phyloP scores from a whole-genome alignment of 306 rosid species.

The Hippophae gyantsensis region DNA sequence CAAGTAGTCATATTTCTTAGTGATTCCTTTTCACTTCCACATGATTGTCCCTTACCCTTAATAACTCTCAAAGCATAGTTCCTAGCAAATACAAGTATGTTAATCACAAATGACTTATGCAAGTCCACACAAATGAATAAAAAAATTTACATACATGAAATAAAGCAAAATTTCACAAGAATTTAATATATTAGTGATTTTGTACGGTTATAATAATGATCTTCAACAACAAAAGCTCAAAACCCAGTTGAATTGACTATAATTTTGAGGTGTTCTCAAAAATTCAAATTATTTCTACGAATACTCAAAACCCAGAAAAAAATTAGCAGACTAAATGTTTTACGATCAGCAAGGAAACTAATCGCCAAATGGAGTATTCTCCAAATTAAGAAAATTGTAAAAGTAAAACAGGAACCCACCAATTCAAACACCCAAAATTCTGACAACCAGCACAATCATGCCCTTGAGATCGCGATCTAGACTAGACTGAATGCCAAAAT shows the following conservation, averaged over 20 bases:
- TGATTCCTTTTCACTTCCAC: too few relatives aligned
- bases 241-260: constrained; percentile 23
- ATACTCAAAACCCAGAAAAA: background rate
- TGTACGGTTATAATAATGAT: constrained; percentile 1
- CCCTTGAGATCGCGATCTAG: constrained; percentile 29
- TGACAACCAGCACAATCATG: constrained; percentile 9
- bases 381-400: constrained; percentile 11
- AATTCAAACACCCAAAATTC: constrained; percentile 15
- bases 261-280: background rate
- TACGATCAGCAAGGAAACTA: constrained; percentile 9
- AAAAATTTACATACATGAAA: too few relatives aligned
- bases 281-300: background rate
- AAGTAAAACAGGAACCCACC: constrained; percentile 14
- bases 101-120: too few relatives aligned
- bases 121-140: too few relatives aligned
- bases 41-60: too few relatives aligned
- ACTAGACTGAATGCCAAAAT: constrained; percentile 17
- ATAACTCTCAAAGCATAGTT: too few relatives aligned
- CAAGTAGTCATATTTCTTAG: too few relatives aligned
- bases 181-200: background rate
- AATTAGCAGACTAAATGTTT: constrained; percentile 1
- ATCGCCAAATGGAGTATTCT: background rate
- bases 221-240: constrained; percentile 8
- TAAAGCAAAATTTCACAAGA: too few relatives aligned
- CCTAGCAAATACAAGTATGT: too few relatives aligned